Evolutionary conservation across 306 rosid genomes (phyloP), one percentile per base, ranked within the genome.

Genomic region (Corylus avellana): DNA sequence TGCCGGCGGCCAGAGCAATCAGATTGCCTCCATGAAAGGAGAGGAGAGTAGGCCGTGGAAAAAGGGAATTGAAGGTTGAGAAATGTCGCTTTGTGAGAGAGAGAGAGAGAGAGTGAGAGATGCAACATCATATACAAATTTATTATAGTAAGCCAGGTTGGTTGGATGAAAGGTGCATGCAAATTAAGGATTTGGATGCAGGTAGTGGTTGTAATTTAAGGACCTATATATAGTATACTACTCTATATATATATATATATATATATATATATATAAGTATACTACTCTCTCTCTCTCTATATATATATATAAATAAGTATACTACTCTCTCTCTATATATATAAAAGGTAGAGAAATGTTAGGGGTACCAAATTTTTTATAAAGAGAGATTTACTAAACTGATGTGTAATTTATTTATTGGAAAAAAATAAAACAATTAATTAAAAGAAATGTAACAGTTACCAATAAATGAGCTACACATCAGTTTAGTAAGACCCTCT

Each of bases 31-130:
- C 57, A 5, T 20, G 55, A 46, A 25, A 47, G 16, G 53, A 47
- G 17, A 44, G 76, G 4, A 42, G 42, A 70, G 74, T 35, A 70
- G 75, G 81, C 75, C 5, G 7, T 5, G 58, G 82, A 77, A 56
- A 66, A 16, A 18, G 46, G 54, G 14, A 12, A 48, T 27, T 57
- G 75, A 58, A 73, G 78, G 87, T 22, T 66, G 72, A 48, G 48
- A 56, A 39, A 22, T 48, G 54, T 63, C 69, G 66, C 55, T 78
- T 44, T 2, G 67, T 58, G 46, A 49, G 14, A 22, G 8, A 72
- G 8, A 22, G 8, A 72, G 8, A 22, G 25, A 22, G 25, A 22
- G 25, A 22, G 25, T 22, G 25, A 77, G 39, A 59, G 72, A 53
- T 10, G 39, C 61, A 61, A n/a, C 48, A 16, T 18, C 48, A 46